These are phyloP conservation scores for Earliella scabrosa DNA, from an alignment of 1,284 basidiomycete species.

Conservation along the genomic window DNA sequence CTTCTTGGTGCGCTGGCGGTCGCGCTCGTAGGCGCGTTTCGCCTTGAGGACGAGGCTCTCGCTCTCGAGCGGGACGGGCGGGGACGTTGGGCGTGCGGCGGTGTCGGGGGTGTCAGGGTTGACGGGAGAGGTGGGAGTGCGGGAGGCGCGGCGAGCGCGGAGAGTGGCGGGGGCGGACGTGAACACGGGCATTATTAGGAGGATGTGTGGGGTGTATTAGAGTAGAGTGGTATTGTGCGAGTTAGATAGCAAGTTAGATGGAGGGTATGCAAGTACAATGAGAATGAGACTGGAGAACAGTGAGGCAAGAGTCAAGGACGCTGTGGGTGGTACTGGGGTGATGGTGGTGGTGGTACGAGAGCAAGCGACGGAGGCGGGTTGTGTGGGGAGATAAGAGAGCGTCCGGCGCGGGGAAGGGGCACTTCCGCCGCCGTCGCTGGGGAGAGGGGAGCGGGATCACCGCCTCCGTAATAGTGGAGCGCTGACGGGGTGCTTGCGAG, in stretches of 20 bases:
- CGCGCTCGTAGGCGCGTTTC: conserved; percentile 49
- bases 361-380: conserved; percentile 3
- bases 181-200: conserved; percentile 22
- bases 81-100: neutral
- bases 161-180: conserved; percentile 15
- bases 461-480: conserved; percentile 23
- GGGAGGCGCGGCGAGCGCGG: conserved; percentile 20
- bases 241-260: conserved; percentile 1
- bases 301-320: neutral
- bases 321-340: conserved; percentile 6
- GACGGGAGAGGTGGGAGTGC: conserved; percentile 4
- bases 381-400: conserved; percentile 19
- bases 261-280: neutral
- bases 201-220: neutral
- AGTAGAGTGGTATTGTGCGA: neutral
- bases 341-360: conserved; percentile 16
- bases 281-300: neutral
- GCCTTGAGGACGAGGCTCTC: conserved; percentile 40
- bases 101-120: neutral
- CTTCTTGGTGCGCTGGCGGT: conserved; percentile 50
- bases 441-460: conserved; percentile 17
- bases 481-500: conserved; percentile 9
- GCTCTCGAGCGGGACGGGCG: conserved; percentile 11
- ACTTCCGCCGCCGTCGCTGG: conserved; percentile 5
- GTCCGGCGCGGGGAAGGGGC: neutral